Evolutionary conservation across 441 rosid genomes (phyloP), one percentile per base, ranked within the genome.

Genomic region (Syzygium malaccense): DNA sequence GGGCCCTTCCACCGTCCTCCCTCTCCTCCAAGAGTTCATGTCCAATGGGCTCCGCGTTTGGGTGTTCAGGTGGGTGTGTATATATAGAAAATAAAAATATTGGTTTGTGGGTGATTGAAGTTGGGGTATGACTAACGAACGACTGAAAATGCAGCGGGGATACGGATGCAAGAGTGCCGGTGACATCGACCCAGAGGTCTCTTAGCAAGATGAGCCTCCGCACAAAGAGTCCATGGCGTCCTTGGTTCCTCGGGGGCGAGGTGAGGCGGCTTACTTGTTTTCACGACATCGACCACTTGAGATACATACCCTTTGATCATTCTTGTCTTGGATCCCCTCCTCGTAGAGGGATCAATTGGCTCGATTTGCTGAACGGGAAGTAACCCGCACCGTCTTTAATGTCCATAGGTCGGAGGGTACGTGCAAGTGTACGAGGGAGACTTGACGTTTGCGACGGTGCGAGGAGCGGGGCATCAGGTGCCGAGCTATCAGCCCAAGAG

Each of bases 391-490:
- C 5, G n/a, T 41, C 51, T 75, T 75, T 51, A 13, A 54, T 26
- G 58, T 10, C 41, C 13, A 5, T 86, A 95, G 96, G 95, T 95
- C 80, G 99, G 98, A 85, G 99, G 99, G 51, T 96, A 93, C 58
- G 95, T 97, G 7, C 92, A 95, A 85, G 96, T 91, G 55, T 97
- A 95, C 89, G 49, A 92, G 75, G 95, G 96, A 91, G 96, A 91
- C 83, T 55, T 96, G 90, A 97, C 96, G 58, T 93, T 96, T 80
- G 94, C 94, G 1, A 95, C 98, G 4, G 95, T 97, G 33, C 93
- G 98, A 93, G 97, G 94, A 41, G 99, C 99, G 54, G 99, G 99
- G 19, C 99, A 97, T 89, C 93, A 93, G 91, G 99, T 97, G n/a
- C 98, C 98, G 19, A 95, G 97, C 90, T 96, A 87, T 90, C 96